A percentile compares a stretch with the other conserved stretches of the same genome.
These are phyloP conservation scores for Guadua angustifolia DNA, from an alignment of 176 grass and related monocot species.

Conservation along the genomic window DNA sequence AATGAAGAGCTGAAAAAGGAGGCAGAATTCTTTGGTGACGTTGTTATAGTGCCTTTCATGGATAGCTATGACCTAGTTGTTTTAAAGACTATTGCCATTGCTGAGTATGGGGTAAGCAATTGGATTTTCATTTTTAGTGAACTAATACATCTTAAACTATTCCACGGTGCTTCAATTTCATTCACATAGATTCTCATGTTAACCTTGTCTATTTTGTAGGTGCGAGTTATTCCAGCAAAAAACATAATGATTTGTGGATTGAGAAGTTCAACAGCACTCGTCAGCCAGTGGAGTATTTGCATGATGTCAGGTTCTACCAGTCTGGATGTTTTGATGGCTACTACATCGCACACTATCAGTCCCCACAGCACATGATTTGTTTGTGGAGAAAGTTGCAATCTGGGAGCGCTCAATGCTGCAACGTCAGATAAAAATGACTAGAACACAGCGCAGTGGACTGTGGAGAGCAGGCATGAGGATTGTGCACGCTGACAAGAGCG, in stretches of 20 bases:
- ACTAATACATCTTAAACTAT: background rate
- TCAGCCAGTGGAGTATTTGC: slow-evolving; percentile 44
- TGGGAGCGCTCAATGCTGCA: slow-evolving; percentile 59
- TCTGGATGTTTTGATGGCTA: slow-evolving; percentile 55
- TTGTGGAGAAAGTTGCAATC: slow-evolving; percentile 57
- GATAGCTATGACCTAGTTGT: slow-evolving; percentile 64
- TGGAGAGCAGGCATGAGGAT: background rate
- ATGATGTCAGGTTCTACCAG: slow-evolving; percentile 61
- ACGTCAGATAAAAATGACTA: slow-evolving; percentile 31
- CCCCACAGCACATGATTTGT: slow-evolving; percentile 61
- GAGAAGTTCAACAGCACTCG: slow-evolving; percentile 49
- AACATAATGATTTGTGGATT: slow-evolving; percentile 87
- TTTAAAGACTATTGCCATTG: slow-evolving; percentile 59
- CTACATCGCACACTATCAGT: slow-evolving; percentile 54
- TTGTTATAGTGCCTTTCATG: slow-evolving; percentile 61
- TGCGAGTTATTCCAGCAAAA: slow-evolving; percentile 66
- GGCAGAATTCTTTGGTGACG: slow-evolving; percentile 55
- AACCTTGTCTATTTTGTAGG: slow-evolving; percentile 47
- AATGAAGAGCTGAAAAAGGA: slow-evolving; percentile 50
- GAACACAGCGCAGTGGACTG: background rate
- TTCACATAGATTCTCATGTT: slow-evolving; percentile 19
- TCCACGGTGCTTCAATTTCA: background rate
- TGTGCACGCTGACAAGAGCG: too few relatives aligned
- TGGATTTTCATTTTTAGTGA: background rate
- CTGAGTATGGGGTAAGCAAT: slow-evolving; percentile 40